Conservation (phyloP, 306 rosid species). For the Crotalaria pallida region DNA sequence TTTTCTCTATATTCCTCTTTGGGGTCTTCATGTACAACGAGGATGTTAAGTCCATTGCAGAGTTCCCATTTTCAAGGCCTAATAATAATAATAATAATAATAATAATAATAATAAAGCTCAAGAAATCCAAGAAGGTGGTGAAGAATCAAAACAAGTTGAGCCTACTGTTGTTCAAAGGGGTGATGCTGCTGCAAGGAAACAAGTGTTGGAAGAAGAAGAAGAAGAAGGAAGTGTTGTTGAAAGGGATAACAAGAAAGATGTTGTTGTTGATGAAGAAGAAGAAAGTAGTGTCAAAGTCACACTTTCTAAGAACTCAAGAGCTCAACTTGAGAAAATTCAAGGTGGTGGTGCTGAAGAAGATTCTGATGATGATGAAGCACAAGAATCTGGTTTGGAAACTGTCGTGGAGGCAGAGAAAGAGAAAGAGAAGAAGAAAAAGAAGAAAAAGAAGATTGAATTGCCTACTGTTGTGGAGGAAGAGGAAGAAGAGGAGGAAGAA, state of each 20-base stretch:
- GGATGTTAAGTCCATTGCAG: slow-evolving; percentile 88
- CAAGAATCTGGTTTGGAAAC: slow-evolving; percentile 45
- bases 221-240: background rate
- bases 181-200: background rate
- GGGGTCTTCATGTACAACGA: slow-evolving; percentile 95
- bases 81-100: no score
- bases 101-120: no score
- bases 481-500: slow-evolving; percentile 26
- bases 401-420: slow-evolving; percentile 18
- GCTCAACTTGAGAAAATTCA: slow-evolving; percentile 34
- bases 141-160: background rate
- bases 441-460: slow-evolving; percentile 30
- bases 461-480: slow-evolving; percentile 27
- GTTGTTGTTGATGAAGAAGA: background rate
- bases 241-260: slow-evolving; percentile 20
- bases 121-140: slow-evolving; percentile 45
- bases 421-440: slow-evolving; percentile 26
- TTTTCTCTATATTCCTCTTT: slow-evolving; percentile 71
- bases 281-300: background rate
- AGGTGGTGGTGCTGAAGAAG: background rate
- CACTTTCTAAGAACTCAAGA: slow-evolving; percentile 33
- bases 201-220: background rate
- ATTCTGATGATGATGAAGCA: slow-evolving; percentile 55
- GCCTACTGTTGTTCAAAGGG: background rate
- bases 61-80: slow-evolving; percentile 72